Conservation (phyloP, 495 filamentous ascomycete species). For the Friedmanniomyces endolithicus region DNA sequence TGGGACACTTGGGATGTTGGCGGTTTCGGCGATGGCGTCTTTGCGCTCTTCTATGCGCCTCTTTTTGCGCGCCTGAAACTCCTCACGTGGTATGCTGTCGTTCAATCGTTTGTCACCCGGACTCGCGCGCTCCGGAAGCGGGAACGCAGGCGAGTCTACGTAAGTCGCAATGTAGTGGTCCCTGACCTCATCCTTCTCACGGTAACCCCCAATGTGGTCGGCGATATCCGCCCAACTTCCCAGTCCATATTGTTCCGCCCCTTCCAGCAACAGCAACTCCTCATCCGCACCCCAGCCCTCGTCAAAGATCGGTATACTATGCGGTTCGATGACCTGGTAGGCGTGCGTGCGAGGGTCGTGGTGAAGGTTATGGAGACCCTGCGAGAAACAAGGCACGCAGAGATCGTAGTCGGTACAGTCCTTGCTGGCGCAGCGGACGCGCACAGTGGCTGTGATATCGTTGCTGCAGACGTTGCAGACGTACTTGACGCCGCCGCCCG, state of each 20-base stretch:
- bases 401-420: constrained; percentile 90
- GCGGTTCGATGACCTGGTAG: constrained; percentile 92
- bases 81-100: constrained; percentile 70
- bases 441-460: constrained; percentile 54
- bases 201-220: constrained; percentile 91
- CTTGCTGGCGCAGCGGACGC: constrained; percentile 76
- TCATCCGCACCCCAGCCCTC: constrained; percentile 96
- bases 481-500: constrained; percentile 22
- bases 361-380: constrained; percentile 58
- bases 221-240: constrained; percentile 97
- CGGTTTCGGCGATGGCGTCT: constrained; percentile 71
- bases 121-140: constrained; percentile 70
- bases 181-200: constrained; percentile 85
- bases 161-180: constrained; percentile 88
- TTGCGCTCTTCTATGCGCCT: constrained; percentile 84
- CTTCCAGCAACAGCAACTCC: constrained; percentile 81
- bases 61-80: constrained; percentile 91
- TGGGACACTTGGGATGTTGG: constrained; percentile 65
- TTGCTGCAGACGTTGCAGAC: constrained; percentile 64
- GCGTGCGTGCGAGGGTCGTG: constrained; percentile 78
- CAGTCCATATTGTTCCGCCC: constrained; percentile 92
- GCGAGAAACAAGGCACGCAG: constrained; percentile 88
- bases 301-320: constrained; percentile 92
- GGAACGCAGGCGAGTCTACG: constrained; percentile 68
- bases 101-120: constrained; percentile 66